Evolutionary conservation across 2,329 filamentous ascomycete genomes (phyloP).

Genomic region (Aspergillus sp.): DNA sequence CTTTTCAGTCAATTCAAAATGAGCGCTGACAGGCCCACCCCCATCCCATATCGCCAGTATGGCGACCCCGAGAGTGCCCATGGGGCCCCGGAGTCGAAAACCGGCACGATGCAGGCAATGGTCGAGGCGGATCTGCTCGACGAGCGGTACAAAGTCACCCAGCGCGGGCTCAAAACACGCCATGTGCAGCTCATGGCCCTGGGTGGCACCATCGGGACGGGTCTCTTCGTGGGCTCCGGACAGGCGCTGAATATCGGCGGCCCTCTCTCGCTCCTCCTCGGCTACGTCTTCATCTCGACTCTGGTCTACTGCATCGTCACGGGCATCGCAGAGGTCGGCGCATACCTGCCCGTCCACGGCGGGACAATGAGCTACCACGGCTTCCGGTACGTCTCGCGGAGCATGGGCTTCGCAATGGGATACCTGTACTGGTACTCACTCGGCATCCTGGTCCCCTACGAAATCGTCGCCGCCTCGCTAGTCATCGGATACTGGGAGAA

Average conservation of each 20-base stretch:
- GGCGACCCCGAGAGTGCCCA: conserved; percentile 11
- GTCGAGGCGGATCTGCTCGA: conserved; percentile 47
- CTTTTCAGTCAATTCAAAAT: conserved; percentile 6
- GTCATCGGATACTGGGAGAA: conserved; percentile 66
- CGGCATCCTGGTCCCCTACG: conserved; percentile 56
- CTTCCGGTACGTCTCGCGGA: conserved; percentile 49
- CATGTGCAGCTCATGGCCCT: conserved; percentile 56
- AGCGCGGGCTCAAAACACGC: conserved; percentile 48
- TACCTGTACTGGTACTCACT: conserved; percentile 55
- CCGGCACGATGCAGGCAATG: conserved; percentile 35
- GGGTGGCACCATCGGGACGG: conserved; percentile 62
- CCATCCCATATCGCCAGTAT: background rate
- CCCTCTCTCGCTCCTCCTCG: conserved; percentile 57
- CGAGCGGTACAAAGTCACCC: conserved; percentile 44
- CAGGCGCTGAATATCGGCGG: conserved; percentile 57
- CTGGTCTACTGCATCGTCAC: conserved; percentile 56
- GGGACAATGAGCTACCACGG: conserved; percentile 51
- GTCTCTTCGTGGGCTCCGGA: conserved; percentile 60
- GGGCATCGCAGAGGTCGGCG: conserved; percentile 46
- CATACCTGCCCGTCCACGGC: conserved; percentile 51
- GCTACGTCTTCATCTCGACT: conserved; percentile 55
- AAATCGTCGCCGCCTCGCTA: conserved; percentile 69
- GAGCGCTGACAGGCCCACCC: conserved; percentile 18
- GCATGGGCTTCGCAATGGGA: conserved; percentile 48
- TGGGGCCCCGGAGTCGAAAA: conserved; percentile 19